These are phyloP conservation scores for Penicillium crustosum DNA, from an alignment of 2,329 filamentous ascomycete species.

Conservation along the genomic window DNA sequence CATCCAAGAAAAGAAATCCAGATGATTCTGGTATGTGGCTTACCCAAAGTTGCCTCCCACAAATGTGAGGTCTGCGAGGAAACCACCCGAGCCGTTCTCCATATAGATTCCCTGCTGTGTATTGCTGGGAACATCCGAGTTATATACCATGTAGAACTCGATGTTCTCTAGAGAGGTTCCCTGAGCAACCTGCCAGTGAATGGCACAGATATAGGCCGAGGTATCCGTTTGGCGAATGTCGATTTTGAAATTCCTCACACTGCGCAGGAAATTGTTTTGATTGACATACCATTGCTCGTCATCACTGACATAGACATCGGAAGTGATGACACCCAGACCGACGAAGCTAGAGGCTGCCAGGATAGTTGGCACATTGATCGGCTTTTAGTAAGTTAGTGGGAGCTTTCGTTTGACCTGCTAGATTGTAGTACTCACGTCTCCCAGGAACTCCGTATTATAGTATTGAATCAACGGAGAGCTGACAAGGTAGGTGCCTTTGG, in stretches of 20 bases:
- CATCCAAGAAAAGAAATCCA: too few relatives aligned
- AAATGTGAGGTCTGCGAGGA: conserved; percentile 59
- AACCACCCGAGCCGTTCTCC: conserved; percentile 53
- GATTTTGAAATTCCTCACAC: conserved; percentile 26
- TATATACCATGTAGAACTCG: conserved; percentile 64
- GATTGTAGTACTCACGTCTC: conserved; percentile 14
- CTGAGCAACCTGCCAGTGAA: conserved; percentile 75
- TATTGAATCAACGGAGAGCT: conserved; percentile 24
- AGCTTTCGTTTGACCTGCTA: too few relatives aligned
- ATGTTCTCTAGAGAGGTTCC: conserved; percentile 72
- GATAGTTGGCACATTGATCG: conserved; percentile 18
- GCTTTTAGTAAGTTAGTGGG: background rate
- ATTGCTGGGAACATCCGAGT: conserved; percentile 26
- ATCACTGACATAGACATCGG: conserved; percentile 23
- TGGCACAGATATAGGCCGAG: conserved; percentile 46
- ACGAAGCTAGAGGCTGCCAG: conserved; percentile 24
- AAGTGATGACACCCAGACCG: conserved; percentile 23
- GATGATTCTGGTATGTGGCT: too few relatives aligned
- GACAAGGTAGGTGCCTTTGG: conserved; percentile 46
- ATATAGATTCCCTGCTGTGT: conserved; percentile 32
- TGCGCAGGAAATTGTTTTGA: conserved; percentile 26
- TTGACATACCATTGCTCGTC: conserved; percentile 18
- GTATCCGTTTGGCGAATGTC: conserved; percentile 34
- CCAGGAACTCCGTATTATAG: conserved; percentile 26
- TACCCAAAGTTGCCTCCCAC: conserved; percentile 59